These are phyloP conservation scores for Moniliophthora roreri DNA, from an alignment of 1,284 basidiomycete species.

Conservation along the genomic window DNA sequence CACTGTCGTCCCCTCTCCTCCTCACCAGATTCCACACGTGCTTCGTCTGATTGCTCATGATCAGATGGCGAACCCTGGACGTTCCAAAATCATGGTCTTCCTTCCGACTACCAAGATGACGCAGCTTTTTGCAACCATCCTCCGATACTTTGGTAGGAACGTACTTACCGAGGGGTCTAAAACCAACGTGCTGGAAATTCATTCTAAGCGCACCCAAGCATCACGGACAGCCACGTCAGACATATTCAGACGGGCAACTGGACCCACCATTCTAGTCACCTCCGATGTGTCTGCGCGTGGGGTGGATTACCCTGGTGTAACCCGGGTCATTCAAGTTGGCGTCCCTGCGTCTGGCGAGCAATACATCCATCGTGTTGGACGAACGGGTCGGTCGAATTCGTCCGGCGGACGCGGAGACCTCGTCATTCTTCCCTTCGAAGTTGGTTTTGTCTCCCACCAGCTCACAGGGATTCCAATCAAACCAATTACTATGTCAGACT, in stretches of 20 bases:
- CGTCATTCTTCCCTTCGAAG: slow-evolving; percentile 84
- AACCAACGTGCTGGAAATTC: slow-evolving; percentile 79
- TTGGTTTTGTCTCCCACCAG: slow-evolving; percentile 66
- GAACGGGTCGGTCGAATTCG: slow-evolving; percentile 78
- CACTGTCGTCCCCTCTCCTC: slow-evolving; percentile 69
- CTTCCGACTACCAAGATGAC: slow-evolving; percentile 89
- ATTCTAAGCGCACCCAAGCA: slow-evolving; percentile 77
- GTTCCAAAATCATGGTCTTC: slow-evolving; percentile 88
- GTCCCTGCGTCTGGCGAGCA: slow-evolving; percentile 71
- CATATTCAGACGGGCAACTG: slow-evolving; percentile 64
- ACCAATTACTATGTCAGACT: slow-evolving; percentile 49
- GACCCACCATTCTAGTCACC: slow-evolving; percentile 74
- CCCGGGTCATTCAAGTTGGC: slow-evolving; percentile 92
- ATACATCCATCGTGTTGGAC: slow-evolving; percentile 91
- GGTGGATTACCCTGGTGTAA: slow-evolving; percentile 89
- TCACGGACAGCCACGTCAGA: slow-evolving; percentile 67
- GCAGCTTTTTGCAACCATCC: slow-evolving; percentile 68
- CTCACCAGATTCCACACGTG: slow-evolving; percentile 79
- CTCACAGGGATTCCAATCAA: slow-evolving; percentile 76
- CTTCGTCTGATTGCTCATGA: slow-evolving; percentile 87
- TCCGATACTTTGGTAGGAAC: slow-evolving; percentile 48
- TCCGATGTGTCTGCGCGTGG: slow-evolving; percentile 92
- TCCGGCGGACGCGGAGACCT: slow-evolving; percentile 84
- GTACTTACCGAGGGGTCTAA: slow-evolving; percentile 47
- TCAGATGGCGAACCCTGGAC: slow-evolving; percentile 72